Base-by-base conservation (phyloP, 1,139 yeast species). In the Suhomyces bribrorum region DNA sequence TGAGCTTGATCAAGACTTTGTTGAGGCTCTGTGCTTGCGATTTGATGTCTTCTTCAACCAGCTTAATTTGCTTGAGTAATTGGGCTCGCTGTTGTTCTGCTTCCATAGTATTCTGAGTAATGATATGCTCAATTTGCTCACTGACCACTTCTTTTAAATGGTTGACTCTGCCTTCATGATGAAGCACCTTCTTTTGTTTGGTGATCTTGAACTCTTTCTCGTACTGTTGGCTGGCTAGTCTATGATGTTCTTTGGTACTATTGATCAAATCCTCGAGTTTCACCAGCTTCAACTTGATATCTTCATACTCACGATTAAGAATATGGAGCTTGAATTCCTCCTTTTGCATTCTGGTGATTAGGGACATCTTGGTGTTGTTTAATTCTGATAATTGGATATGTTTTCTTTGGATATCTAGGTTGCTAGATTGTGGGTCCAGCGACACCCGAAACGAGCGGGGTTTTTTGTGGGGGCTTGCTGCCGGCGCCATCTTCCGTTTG, bases 61-160 rank as follows among this genome's bases (percentile, higher is more conserved):
- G 41, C 5, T 48, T 48, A 14, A 52, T 42, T 18, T 53, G 45
- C 18, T 46, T 13, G 7, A 31, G 32, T 7, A 65, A 32, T 8
- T 48, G 37, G 2, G 44, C 44, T 33, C 56, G 56, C 37, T 64
- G 57, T 18, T 53, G 44, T 34, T 61, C 61, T 30, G 61, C 48
- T 31, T 58, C 49, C 24, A 52, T 45, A 5, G 63, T 48, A 45
- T 64, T 65, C 13, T 5, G 57, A 48, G 52, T 49, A 23, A 69
- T 62, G 8, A 69, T 47, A 8, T 50, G 44, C 32, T 75, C 77
- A 5, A 73, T 62, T 43, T 68, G 58, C 3, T 40, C 47, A 2
- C 61, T 50, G 7, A 61, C 69, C 5, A 54, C 53, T 40, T 69
- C 73, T 34, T 71, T 71, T 31, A 73, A 50, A 14, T 57, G 54